Conservation (phyloP, 148 eudicot species). For the Vaccinium macrocarpon region DNA sequence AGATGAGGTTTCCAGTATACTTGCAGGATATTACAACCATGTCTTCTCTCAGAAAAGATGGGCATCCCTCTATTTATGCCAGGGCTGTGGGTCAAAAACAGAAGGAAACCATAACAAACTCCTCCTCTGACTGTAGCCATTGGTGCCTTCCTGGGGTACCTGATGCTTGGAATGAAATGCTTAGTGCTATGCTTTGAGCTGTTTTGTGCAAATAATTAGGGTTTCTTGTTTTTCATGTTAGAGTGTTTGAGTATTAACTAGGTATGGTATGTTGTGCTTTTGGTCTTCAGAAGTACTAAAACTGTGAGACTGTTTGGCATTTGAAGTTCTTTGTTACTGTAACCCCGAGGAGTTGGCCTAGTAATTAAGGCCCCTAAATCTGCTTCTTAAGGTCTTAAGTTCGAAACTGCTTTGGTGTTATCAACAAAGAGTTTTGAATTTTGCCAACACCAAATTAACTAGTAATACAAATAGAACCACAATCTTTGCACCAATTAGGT, state of each 20-base stretch:
- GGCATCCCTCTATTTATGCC: slow-evolving; percentile 76
- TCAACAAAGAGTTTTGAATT: neutral
- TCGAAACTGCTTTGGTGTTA: too few species aligned
- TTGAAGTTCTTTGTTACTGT: neutral
- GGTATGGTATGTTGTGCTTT: slow-evolving; percentile 7
- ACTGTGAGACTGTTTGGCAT: neutral
- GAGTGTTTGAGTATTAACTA: neutral
- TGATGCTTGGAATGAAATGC: slow-evolving; percentile 76
- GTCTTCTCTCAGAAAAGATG: slow-evolving; percentile 71
- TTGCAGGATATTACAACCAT: slow-evolving; percentile 64
- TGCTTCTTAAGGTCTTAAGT: too few species aligned
- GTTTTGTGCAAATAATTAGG: neutral
- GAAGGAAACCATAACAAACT: slow-evolving; percentile 30
- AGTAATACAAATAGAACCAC: neutral
- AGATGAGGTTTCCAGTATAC: slow-evolving; percentile 69
- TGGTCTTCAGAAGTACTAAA: neutral
- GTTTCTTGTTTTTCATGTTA: neutral
- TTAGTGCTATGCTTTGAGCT: slow-evolving; percentile 50
- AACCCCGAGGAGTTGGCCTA: too few species aligned
- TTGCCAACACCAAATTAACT: neutral
- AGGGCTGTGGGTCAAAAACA: slow-evolving; percentile 32
- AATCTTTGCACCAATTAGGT: neutral
- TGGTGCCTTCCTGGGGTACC: slow-evolving; percentile 98
- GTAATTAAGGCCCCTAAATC: too few species aligned
- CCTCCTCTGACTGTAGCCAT: slow-evolving; percentile 72